A percentile compares a stretch with the other conserved stretches of the same genome.
Evolutionary conservation across 2,329 filamentous ascomycete genomes (phyloP).

Genomic region (Colletotrichum sp.): DNA sequence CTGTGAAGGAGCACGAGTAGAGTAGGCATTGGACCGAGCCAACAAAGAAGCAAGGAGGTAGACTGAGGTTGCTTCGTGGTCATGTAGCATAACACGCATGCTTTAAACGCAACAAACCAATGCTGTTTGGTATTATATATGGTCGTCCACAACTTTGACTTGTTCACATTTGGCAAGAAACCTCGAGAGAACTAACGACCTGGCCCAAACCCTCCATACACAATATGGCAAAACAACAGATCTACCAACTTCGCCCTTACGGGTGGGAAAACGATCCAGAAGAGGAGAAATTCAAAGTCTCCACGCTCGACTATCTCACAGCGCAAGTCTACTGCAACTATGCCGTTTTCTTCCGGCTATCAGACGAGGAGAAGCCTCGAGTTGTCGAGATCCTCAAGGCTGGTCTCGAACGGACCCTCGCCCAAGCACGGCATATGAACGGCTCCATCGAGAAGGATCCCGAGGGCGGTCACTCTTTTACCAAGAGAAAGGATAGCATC

Average conservation of each 20-base stretch:
- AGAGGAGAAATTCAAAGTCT: constrained; percentile 40
- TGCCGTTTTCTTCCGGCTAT: constrained; percentile 41
- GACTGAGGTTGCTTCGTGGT: not conserved
- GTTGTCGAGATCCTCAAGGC: constrained; percentile 31
- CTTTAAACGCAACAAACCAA: not conserved
- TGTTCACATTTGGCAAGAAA: not conserved
- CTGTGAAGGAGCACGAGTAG: not conserved
- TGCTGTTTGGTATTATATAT: not conserved
- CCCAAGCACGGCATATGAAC: constrained; percentile 40
- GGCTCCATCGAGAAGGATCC: constrained; percentile 44
- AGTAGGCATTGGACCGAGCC: not conserved
- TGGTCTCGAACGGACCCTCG: constrained; percentile 40
- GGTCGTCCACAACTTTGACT: rapidly evolving
- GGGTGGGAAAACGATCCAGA: constrained; percentile 41
- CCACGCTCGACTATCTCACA: constrained; percentile 41
- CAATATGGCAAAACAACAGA: constrained; percentile 31
- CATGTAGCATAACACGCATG: not conserved
- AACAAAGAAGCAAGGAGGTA: not conserved
- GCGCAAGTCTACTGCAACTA: constrained; percentile 40
- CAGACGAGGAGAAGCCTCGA: constrained; percentile 27
- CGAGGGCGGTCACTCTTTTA: constrained; percentile 39
- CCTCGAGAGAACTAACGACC: not conserved
- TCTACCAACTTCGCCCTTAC: constrained; percentile 32
- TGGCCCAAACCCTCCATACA: rapidly evolving
- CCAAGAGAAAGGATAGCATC: constrained; percentile 36